Percentiles rank a stretch among this genome's conserved stretches.
phyloP scores from a whole-genome alignment of 2,329 filamentous ascomycete genomes.

The Westerdykella aurantiaca region DNA sequence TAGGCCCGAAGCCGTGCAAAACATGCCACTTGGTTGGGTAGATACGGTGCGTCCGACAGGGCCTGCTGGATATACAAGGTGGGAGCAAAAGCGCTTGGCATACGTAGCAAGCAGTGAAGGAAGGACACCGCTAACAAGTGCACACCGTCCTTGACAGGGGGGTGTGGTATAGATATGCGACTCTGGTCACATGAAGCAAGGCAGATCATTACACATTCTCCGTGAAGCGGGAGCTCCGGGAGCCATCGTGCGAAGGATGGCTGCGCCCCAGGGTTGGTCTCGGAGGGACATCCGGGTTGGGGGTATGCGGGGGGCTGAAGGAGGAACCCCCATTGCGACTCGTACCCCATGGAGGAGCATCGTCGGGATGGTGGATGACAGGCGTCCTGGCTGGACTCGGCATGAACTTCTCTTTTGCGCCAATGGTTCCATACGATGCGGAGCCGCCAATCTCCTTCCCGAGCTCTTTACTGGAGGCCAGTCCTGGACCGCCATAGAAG shows the following conservation, averaged over 20 bases:
- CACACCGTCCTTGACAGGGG: background rate
- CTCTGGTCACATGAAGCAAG: background rate
- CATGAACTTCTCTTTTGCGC: conserved; percentile 20
- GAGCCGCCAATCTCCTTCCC: conserved; percentile 13
- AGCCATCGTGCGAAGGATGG: conserved; percentile 43
- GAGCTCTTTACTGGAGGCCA: conserved; percentile 1
- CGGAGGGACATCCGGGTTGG: conserved; percentile 24
- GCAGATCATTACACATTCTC: conserved; percentile 40
- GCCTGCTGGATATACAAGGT: conserved; percentile 17
- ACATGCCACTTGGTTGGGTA: conserved; percentile 1
- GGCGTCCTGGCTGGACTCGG: conserved; percentile 62
- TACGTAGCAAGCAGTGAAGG: conserved; percentile 13
- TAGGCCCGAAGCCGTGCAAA: conserved; percentile 7
- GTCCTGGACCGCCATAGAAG: conserved; percentile 37
- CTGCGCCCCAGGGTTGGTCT: conserved; percentile 38
- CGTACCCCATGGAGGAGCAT: conserved; percentile 20
- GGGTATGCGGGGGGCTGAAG: conserved; percentile 38
- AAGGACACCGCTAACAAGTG: conserved; percentile 3
- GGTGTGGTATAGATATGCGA: background rate
- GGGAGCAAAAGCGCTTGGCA: conserved; percentile 18
- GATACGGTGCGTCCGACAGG: conserved; percentile 13
- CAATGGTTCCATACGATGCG: conserved; percentile 14
- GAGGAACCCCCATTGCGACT: conserved; percentile 14
- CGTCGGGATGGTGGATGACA: conserved; percentile 47
- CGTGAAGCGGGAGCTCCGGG: conserved; percentile 43